Evolutionary conservation across 257 asterid species (phyloP).

Genomic region (Solanum appendiculatum): DNA sequence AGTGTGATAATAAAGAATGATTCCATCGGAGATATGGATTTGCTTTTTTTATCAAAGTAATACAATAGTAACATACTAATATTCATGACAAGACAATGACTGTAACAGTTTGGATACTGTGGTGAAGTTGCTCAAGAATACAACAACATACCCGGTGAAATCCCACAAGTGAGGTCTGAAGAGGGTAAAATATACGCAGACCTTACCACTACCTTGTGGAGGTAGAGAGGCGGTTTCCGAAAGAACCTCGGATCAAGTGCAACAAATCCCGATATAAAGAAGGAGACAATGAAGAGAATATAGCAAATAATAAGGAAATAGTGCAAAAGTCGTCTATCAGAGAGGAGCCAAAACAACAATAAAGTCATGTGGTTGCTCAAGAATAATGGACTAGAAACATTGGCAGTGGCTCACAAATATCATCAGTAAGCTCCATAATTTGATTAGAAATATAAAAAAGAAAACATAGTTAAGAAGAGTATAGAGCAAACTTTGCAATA

Average conservation of each 20-base stretch:
- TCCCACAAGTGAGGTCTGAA: background rate
- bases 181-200: background rate
- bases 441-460: background rate
- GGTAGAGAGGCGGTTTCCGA: background rate
- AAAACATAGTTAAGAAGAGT: background rate
- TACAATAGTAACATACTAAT: background rate
- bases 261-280: background rate
- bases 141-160: background rate
- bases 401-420: background rate
- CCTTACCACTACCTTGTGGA: background rate
- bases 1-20: background rate
- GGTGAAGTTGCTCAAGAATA: background rate
- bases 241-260: background rate
- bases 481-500: background rate
- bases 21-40: background rate
- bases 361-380: background rate
- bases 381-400: background rate
- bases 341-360: background rate
- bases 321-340: background rate
- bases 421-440: background rate
- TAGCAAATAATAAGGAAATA: background rate
- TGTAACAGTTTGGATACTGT: background rate
- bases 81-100: background rate
- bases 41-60: background rate
- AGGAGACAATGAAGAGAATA: background rate